Evolutionary conservation across 2,329 filamentous ascomycete species (phyloP).

Genomic region (Capronia epimyces): DNA sequence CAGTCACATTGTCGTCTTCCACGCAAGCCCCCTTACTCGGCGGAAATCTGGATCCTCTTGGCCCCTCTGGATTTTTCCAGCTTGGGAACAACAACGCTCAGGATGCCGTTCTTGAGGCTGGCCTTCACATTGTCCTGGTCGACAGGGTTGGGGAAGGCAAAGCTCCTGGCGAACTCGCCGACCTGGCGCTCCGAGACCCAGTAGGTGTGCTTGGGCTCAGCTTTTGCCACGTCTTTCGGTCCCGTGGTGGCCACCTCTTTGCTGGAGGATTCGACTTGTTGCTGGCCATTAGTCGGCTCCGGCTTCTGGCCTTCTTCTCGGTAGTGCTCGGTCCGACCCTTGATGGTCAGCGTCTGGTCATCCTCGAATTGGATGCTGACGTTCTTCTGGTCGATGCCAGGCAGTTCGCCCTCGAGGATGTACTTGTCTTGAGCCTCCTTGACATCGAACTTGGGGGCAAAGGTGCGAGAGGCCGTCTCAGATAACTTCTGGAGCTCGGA

Average conservation of each 20-base stretch:
- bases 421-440: slow-evolving; percentile 43
- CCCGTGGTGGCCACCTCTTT: slow-evolving; percentile 29
- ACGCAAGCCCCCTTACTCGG: slow-evolving; percentile 9
- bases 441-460: slow-evolving; percentile 45
- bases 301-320: slow-evolving; percentile 28
- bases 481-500: slow-evolving; percentile 27
- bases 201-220: slow-evolving; percentile 41
- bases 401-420: slow-evolving; percentile 47
- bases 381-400: slow-evolving; percentile 44
- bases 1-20: neutral
- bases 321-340: slow-evolving; percentile 39
- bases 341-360: slow-evolving; percentile 43
- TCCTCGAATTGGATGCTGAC: slow-evolving; percentile 46
- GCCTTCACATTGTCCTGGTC: slow-evolving; percentile 59
- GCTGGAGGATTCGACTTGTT: slow-evolving; percentile 17
- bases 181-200: slow-evolving; percentile 57
- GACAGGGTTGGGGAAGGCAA: slow-evolving; percentile 54
- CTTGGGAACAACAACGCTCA: slow-evolving; percentile 56
- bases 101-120: slow-evolving; percentile 56
- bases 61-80: slow-evolving; percentile 35
- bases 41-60: slow-evolving; percentile 18
- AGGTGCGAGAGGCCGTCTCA: slow-evolving; percentile 27
- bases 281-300: slow-evolving; percentile 1
- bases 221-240: slow-evolving; percentile 32
- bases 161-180: slow-evolving; percentile 56